A percentile compares a stretch with the other conserved stretches of the same genome.
Conservation (phyloP, 257 asterid species). For the Nicotiana benthamiana region DNA sequence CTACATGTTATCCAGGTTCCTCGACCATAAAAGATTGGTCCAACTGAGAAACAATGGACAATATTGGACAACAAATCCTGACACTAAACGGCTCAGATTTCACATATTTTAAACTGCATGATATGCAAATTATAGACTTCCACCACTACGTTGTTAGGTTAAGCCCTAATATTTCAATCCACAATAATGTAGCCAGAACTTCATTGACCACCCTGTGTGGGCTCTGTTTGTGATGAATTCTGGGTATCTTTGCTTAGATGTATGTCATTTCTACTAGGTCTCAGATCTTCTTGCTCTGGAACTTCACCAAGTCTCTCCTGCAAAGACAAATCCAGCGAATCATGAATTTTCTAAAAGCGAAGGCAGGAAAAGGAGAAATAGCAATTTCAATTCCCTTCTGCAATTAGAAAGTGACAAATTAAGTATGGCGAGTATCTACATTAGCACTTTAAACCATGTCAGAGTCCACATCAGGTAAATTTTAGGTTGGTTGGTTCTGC, state of each 20-base stretch:
- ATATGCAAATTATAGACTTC: slow-evolving; percentile 27
- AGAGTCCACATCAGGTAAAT: not conserved
- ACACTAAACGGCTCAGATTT: slow-evolving; percentile 31
- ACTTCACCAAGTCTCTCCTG: slow-evolving; percentile 74
- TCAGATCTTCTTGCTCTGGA: slow-evolving; percentile 56
- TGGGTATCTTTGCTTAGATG: slow-evolving; percentile 26
- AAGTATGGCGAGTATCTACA: not conserved
- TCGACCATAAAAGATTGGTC: slow-evolving; percentile 45
- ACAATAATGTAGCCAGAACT: slow-evolving; percentile 17
- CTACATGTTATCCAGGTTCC: slow-evolving; percentile 40
- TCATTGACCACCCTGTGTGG: slow-evolving; percentile 26
- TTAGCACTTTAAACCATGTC: not conserved
- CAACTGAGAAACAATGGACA: slow-evolving; percentile 26
- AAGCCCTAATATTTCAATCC: slow-evolving; percentile 28
- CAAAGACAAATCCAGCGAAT: slow-evolving; percentile 11
- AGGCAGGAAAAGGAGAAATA: not conserved
- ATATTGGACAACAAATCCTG: slow-evolving; percentile 21
- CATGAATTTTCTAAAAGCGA: not conserved
- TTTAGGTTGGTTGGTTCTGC: not conserved
- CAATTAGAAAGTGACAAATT: not conserved
- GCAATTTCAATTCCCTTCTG: not conserved
- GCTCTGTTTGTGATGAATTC: slow-evolving; percentile 24
- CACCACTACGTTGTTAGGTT: slow-evolving; percentile 39
- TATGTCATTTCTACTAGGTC: slow-evolving; percentile 47
- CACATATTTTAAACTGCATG: slow-evolving; percentile 38